A percentile compares a stretch with the other conserved stretches of the same genome.
Conservation (phyloP, 768 basidiomycete genomes). For the Agrocybe pediades region DNA sequence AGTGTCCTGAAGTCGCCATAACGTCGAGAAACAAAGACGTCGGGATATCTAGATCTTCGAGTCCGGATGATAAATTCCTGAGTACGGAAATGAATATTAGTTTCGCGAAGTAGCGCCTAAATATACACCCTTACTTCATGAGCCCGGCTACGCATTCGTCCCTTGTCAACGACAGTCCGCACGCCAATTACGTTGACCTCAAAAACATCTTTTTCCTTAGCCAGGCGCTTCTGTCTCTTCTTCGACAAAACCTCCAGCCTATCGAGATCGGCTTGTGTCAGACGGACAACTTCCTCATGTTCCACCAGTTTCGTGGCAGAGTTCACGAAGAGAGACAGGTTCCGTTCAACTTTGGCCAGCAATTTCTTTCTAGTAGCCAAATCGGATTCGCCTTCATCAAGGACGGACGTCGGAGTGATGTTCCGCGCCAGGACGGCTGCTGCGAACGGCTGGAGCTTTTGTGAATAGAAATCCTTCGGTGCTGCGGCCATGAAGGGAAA, state of each 20-base stretch:
- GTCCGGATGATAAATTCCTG: slow-evolving; percentile 97
- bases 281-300: slow-evolving; percentile 86
- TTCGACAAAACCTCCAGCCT: slow-evolving; percentile 73
- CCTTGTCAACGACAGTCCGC: slow-evolving; percentile 79
- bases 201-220: slow-evolving; percentile 59
- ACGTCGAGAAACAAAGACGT: slow-evolving; percentile 87
- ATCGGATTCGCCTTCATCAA: slow-evolving; percentile 57
- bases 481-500: slow-evolving; percentile 94
- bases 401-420: slow-evolving; percentile 58
- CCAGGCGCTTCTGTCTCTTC: slow-evolving; percentile 54
- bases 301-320: slow-evolving; percentile 83
- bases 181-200: slow-evolving; percentile 93
- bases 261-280: slow-evolving; percentile 83
- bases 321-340: slow-evolving; percentile 78
- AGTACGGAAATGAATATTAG: slow-evolving; percentile 8
- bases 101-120: slow-evolving; percentile 5
- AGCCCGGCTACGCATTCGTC: slow-evolving; percentile 78
- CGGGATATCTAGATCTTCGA: slow-evolving; percentile 65
- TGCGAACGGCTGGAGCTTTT: slow-evolving; percentile 94
- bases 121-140: slow-evolving; percentile 73
- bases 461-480: slow-evolving; percentile 89
- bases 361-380: slow-evolving; percentile 68
- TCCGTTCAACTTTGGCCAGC: slow-evolving; percentile 80
- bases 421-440: slow-evolving; percentile 81
- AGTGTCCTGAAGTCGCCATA: slow-evolving; percentile 96